Conservation (phyloP, 2,329 filamentous ascomycete species). For the Clonostachys solani region DNA sequence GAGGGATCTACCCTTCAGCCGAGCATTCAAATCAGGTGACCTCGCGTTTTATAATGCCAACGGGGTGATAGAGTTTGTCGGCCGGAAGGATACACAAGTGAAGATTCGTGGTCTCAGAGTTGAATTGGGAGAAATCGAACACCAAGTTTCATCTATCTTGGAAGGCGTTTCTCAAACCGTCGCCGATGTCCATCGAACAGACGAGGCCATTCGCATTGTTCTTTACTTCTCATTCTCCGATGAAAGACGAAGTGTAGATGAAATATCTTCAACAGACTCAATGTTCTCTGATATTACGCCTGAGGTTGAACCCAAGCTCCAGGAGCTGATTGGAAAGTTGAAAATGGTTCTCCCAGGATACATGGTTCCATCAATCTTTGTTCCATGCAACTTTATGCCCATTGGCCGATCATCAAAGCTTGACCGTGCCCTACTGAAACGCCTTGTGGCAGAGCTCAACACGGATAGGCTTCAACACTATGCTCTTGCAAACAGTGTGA, state of each 20-base stretch:
- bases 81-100: conserved; percentile 1
- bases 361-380: conserved; percentile 5
- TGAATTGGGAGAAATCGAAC: conserved; percentile 1
- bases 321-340: neutral
- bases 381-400: conserved; percentile 1
- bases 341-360: conserved; percentile 1
- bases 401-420: neutral
- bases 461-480: neutral
- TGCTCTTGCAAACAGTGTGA: neutral
- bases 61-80: neutral
- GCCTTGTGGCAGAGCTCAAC: neutral
- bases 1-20: neutral
- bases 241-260: neutral
- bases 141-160: neutral
- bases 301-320: neutral
- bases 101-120: conserved; percentile 1
- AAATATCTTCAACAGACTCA: neutral
- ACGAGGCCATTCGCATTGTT: neutral
- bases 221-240: neutral
- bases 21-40: conserved; percentile 1
- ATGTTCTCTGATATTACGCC: neutral
- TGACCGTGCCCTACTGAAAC: neutral
- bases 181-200: neutral
- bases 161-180: neutral
- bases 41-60: neutral